These are phyloP conservation scores for Dillenia suffruticosa DNA, from an alignment of 164 flowering plant genomes.

Conservation along the genomic window DNA sequence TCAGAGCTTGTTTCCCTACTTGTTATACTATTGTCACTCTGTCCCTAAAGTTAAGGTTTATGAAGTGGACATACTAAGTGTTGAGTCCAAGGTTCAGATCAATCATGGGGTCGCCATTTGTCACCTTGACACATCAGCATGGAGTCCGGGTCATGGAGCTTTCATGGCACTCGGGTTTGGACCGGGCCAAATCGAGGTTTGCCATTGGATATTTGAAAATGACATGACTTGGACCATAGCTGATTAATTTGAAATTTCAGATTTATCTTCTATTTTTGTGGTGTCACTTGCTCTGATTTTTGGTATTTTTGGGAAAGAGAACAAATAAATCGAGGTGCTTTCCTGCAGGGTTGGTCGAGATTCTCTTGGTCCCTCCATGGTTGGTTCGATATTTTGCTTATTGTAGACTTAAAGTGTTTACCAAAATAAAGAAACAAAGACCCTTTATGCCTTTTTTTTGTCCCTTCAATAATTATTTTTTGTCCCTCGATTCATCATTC, in stretches of 20 bases:
- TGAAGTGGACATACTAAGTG: slow-evolving; percentile 62
- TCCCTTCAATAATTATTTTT: no score
- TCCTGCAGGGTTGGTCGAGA: no score
- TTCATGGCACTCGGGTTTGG: slow-evolving; percentile 64
- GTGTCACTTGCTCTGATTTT: no score
- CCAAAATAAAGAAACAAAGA: no score
- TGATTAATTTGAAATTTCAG: slow-evolving; percentile 1
- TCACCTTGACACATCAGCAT: slow-evolving; percentile 77
- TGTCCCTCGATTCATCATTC: no score
- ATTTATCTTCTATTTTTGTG: no score
- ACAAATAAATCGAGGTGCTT: no score
- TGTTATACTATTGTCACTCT: slow-evolving; percentile 85
- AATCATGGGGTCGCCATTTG: slow-evolving; percentile 84
- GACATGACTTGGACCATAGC: slow-evolving; percentile 34
- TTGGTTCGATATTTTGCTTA: no score
- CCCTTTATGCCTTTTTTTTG: no score
- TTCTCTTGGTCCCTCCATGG: no score
- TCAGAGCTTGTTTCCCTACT: slow-evolving; percentile 74
- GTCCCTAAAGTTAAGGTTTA: slow-evolving; percentile 84
- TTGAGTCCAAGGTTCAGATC: slow-evolving; percentile 36
- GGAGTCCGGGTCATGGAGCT: slow-evolving; percentile 78
- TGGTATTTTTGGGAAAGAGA: no score
- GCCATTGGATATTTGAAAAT: slow-evolving; percentile 40
- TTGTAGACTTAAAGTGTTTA: no score
- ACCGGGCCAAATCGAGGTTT: slow-evolving; percentile 64